These are phyloP conservation scores for Phyllosticta capitalensis DNA, from an alignment of 2,329 filamentous ascomycete genomes.

Conservation along the genomic window DNA sequence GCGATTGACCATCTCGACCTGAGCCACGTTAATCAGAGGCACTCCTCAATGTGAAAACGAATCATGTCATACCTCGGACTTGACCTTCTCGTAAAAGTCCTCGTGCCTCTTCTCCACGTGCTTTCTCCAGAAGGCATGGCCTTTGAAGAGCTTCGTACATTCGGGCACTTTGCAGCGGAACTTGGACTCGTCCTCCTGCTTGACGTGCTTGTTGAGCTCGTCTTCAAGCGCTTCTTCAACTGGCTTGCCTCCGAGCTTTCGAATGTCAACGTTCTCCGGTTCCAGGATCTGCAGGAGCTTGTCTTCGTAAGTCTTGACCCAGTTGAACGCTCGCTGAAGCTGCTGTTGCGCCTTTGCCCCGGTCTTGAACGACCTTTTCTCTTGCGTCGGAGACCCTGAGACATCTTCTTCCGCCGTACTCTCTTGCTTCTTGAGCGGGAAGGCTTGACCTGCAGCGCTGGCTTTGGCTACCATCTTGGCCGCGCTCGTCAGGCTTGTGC, in stretches of 20 bases:
- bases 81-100: slow-evolving; percentile 74
- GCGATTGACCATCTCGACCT: slow-evolving; percentile 85
- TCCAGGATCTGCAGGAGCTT: slow-evolving; percentile 90
- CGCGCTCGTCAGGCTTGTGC: slow-evolving; percentile 71
- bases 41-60: background rate
- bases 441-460: slow-evolving; percentile 71
- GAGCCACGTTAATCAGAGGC: slow-evolving; percentile 5
- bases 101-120: slow-evolving; percentile 92
- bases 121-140: slow-evolving; percentile 94
- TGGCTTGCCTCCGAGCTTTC: slow-evolving; percentile 82
- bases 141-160: slow-evolving; percentile 95
- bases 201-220: slow-evolving; percentile 78
- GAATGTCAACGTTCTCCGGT: slow-evolving; percentile 75
- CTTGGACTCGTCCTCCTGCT: slow-evolving; percentile 96
- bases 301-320: slow-evolving; percentile 98
- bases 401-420: slow-evolving; percentile 53
- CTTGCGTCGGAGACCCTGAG: slow-evolving; percentile 54
- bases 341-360: slow-evolving; percentile 79
- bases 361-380: slow-evolving; percentile 60
- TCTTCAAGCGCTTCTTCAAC: slow-evolving; percentile 79
- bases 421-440: slow-evolving; percentile 71
- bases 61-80: slow-evolving; percentile 63
- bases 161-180: slow-evolving; percentile 95
- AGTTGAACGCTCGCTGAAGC: slow-evolving; percentile 89
- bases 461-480: slow-evolving; percentile 79